phyloP scores from a whole-genome alignment of 192 early-diverging fungal species.

The Coemansia guatemalensis region DNA sequence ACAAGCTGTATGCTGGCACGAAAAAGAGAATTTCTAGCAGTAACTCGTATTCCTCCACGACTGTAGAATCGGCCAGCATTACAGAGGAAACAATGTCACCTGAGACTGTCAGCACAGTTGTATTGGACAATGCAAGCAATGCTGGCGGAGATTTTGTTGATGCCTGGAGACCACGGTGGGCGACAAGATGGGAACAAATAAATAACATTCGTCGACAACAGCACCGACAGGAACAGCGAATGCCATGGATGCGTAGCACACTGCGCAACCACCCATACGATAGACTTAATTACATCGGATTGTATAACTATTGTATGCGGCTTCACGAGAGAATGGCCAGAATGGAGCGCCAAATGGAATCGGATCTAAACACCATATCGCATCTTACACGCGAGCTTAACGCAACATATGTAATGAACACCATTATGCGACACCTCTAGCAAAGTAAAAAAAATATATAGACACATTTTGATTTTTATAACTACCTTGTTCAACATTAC shows the following conservation, averaged over 20 bases:
- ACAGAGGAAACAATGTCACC: too few species aligned
- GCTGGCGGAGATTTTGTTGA: too few species aligned
- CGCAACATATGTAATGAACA: background rate
- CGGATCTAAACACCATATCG: constrained; percentile 6
- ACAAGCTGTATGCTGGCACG: background rate
- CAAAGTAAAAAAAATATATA: too few species aligned
- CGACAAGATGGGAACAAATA: background rate
- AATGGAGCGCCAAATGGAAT: constrained; percentile 3
- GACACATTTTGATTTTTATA: too few species aligned
- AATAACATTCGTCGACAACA: constrained; percentile 1
- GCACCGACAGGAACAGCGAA: background rate
- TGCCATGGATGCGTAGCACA: too few species aligned
- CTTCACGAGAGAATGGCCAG: background rate
- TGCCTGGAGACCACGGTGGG: too few species aligned
- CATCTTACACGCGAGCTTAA: constrained; percentile 14
- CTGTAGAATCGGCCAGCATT: background rate
- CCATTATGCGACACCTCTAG: too few species aligned
- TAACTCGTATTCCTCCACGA: background rate
- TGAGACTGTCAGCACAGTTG: background rate
- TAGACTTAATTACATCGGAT: too few species aligned
- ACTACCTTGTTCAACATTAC: background rate
- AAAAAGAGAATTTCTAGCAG: background rate
- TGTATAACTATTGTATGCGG: background rate
- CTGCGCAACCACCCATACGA: too few species aligned
- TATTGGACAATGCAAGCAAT: too few species aligned